A percentile compares a stretch with the other conserved stretches of the same genome.
These are phyloP conservation scores for Pyropia haitanensis DNA, from an alignment of 23 red algal genomes.

Conservation along the genomic window DNA sequence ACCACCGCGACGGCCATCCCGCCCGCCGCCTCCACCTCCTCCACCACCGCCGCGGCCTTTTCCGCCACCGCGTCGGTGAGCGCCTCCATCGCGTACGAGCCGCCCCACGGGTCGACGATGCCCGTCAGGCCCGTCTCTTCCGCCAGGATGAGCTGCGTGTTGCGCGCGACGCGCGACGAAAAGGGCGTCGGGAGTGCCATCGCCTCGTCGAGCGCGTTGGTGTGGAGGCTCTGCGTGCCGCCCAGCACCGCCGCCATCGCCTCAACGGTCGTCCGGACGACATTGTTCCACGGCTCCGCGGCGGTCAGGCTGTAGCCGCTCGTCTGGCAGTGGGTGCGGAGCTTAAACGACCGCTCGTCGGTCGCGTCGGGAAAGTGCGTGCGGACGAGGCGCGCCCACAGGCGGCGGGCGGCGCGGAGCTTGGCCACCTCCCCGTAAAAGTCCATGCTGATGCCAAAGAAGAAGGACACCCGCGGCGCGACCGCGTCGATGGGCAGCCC, in stretches of 20 bases:
- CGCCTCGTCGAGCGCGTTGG: conserved; percentile 43
- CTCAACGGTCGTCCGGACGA: conserved; percentile 35
- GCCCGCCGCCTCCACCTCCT: conserved; percentile 27
- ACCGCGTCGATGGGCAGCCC: conserved; percentile 24
- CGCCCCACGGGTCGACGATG: conserved; percentile 39
- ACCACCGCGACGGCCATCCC: conserved; percentile 36
- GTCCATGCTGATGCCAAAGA: conserved; percentile 49
- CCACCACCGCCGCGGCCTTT: conserved; percentile 12
- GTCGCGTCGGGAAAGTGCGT: conserved; percentile 4
- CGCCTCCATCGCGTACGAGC: conserved; percentile 37
- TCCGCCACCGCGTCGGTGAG: conserved; percentile 28
- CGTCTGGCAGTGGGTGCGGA: conserved; percentile 42
- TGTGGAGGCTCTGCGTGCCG: conserved; percentile 43
- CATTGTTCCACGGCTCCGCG: conserved; percentile 33
- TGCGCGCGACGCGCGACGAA: conserved; percentile 29
- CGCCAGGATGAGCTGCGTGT: conserved; percentile 42
- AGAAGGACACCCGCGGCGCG: conserved; percentile 39
- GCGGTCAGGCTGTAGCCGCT: conserved; percentile 33
- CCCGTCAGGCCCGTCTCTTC: conserved; percentile 29
- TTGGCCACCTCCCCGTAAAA: conserved; percentile 49
- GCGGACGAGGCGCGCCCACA: conserved; percentile 24
- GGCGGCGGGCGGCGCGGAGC: conserved; percentile 32
- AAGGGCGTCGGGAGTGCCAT: conserved; percentile 28
- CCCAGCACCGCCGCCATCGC: conserved; percentile 30
- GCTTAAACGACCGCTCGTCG: conserved; percentile 9